Base-by-base conservation (phyloP, 2,329 filamentous ascomycete genomes). In the Aschersonia sp. region DNA sequence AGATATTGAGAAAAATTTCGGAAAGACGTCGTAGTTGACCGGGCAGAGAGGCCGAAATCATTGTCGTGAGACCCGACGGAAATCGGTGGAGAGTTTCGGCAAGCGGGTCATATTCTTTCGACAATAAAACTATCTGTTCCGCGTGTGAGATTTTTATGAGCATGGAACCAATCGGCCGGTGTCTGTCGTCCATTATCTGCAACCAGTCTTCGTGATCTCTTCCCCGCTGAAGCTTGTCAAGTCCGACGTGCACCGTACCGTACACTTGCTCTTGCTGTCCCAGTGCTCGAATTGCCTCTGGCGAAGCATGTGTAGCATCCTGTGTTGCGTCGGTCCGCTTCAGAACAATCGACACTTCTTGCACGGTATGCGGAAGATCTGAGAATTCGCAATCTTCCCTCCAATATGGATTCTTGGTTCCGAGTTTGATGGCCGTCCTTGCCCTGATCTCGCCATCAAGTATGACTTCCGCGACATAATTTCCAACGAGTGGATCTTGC, bases 1-100 rank as follows among this genome's bases (percentile, higher is more conserved):
- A 98, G 46, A 98, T 94, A 60, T 97, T 94, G 52, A 97, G 69
- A 39, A 97, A 78, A 31, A 84, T 81, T 59, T 95, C 89, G 2
- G 88, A 85, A 7, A 97, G 64, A n/a, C 79, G 75, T 47, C 84
- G 83, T 35, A 95, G 70, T 57, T 87, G 84, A 2, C 80, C 77
- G 0, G 87, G 84, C 47, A 95, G 72, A 48, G 84, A 77, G 43
- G 85, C 78, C 2, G 87, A 81, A 54, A 98, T 85, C 60, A 94
- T 84, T 39, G 86, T 73, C 0, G 90, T 95, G 48, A 98, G 69
- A 0, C 86, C 85, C 35, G 84, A 83, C 40, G 80, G 79, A 61
- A 97, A 95, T 5, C 81, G 79, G 58, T 95, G 88, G 31, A 98
- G 70, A 31, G 95, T 70, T 52, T 92, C 83, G 1, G 84, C 85